Evolutionary conservation across 2,329 filamentous ascomycete species (phyloP).

Genomic region (Beauveria sp.): DNA sequence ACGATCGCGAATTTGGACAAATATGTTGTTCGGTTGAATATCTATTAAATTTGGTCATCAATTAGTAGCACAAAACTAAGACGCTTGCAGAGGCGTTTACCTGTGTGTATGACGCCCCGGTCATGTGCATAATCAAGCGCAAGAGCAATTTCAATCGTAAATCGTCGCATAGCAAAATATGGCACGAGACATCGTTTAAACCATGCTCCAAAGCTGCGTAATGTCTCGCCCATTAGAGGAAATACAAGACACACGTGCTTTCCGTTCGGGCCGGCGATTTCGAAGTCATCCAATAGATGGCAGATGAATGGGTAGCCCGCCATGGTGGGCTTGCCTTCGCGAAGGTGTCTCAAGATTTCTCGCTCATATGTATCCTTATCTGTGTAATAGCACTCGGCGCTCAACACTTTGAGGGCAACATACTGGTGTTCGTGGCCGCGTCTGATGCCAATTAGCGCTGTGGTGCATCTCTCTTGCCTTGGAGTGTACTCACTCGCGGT

Average conservation of each 20-base stretch:
- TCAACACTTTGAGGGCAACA: constrained; percentile 22
- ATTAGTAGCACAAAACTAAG: neutral
- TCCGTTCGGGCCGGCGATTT: constrained; percentile 23
- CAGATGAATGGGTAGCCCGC: constrained; percentile 13
- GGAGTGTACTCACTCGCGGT: neutral
- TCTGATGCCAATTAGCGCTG: neutral
- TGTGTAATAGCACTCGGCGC: constrained; percentile 13
- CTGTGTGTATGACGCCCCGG: constrained; percentile 17
- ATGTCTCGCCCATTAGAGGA: constrained; percentile 22
- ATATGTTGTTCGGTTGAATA: constrained; percentile 18
- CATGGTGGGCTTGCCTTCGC: constrained; percentile 8
- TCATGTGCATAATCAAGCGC: constrained; percentile 17
- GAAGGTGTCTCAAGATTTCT: constrained; percentile 16
- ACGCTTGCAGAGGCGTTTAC: constrained; percentile 1
- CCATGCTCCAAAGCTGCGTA: constrained; percentile 14
- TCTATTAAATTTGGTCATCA: constrained; percentile 10
- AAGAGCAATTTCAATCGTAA: constrained; percentile 15
- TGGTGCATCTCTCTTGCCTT: neutral
- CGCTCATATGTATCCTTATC: constrained; percentile 14
- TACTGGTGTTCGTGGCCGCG: constrained; percentile 9
- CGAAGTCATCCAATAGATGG: constrained; percentile 19
- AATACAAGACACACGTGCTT: constrained; percentile 23
- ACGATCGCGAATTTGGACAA: constrained; percentile 16
- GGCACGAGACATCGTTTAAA: constrained; percentile 15
- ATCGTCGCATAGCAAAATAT: constrained; percentile 10